Evolutionary conservation across 2,329 filamentous ascomycete genomes (phyloP), one percentile per base, ranked within the genome.

Genomic region (Colletotrichum higginsianum): DNA sequence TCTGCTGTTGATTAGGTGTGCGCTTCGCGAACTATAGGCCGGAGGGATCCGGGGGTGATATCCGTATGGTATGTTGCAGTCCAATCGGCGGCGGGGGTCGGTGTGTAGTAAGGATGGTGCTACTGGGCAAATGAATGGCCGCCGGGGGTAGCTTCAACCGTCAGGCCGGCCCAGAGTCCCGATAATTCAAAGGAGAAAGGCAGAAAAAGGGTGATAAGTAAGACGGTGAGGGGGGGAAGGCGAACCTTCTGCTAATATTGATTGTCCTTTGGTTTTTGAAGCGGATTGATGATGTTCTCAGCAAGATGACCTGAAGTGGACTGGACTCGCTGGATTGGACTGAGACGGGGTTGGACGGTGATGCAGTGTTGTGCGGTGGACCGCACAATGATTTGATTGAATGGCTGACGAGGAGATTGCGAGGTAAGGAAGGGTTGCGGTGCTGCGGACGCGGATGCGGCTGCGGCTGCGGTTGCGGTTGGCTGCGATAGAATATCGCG

Each of bases 401-500:
- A 40, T 42, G 53, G 23, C 53, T 38, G 15, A 16, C 16, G 40
- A 13, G 35, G 53, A 18, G 35, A 16, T 23, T 42, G 35, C 35
- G 2, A 35, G 35, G 8, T 35, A 11, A 35, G 35, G 35, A 11
- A 35, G 35, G 35, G 35, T 35, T 35, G 35, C 9, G 35, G 35
- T 35, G 35, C 35, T 35, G 35, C 9, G 7, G 35, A 35, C 23
- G 35, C 53, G 12, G 18, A 42, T 26, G 46, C 58, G 38, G 44
- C 38, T 67, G 42, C 53, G 21, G 35, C 35, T 35, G 35, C 35
- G 35, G 9, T 23, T 40, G 40, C 55, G 42, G 44, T 55, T 62
- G 42, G 56, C 40, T 46, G 64, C 38, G 26, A 63, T 13, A 23
- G 42, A 55, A n/a, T 67, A 71, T 71, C 68, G 68, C 68, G 64